A percentile compares a stretch with the other conserved stretches of the same genome.
phyloP scores from a whole-genome alignment of 208 protist species.

The Kentomonas sorsogonicus region DNA sequence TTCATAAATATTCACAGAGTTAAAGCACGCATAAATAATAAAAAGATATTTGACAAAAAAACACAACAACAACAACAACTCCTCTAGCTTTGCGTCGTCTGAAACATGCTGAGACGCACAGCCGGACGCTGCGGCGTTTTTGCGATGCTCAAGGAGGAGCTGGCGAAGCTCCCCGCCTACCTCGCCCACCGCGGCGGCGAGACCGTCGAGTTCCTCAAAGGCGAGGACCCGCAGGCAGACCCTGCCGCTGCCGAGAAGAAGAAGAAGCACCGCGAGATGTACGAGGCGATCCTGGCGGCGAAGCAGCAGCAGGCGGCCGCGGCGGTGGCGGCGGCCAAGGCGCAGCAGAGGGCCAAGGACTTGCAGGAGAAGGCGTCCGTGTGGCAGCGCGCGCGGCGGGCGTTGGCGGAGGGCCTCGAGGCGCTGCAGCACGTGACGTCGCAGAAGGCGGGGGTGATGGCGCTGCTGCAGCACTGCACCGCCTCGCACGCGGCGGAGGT shows the following conservation, averaged over 20 bases:
- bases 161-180: constrained; percentile 39
- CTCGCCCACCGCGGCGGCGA: constrained; percentile 21
- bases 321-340: constrained; percentile 10
- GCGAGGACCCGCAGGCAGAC: constrained; percentile 33
- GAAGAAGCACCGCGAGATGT: constrained; percentile 51
- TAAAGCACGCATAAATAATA: too few species aligned
- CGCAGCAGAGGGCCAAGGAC: constrained; percentile 14
- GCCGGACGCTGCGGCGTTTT: constrained; percentile 21
- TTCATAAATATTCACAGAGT: too few species aligned
- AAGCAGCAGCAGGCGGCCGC: constrained; percentile 8
- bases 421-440: constrained; percentile 45
- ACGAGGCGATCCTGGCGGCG: constrained; percentile 42
- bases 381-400: constrained; percentile 5
- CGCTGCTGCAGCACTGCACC: constrained; percentile 79
- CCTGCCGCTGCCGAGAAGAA: constrained; percentile 33
- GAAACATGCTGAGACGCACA: constrained; percentile 41
- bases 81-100: too few species aligned
- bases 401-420: constrained; percentile 16
- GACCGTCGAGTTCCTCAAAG: constrained; percentile 37
- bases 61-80: not conserved
- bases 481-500: constrained; percentile 82
- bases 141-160: constrained; percentile 34
- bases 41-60: too few species aligned
- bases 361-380: too few species aligned
- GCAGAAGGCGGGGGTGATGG: constrained; percentile 58